Evolutionary conservation across 148 eudicot species (phyloP), one percentile per base, ranked within the genome.

Genomic region (Tetragonia tetragonoides): DNA sequence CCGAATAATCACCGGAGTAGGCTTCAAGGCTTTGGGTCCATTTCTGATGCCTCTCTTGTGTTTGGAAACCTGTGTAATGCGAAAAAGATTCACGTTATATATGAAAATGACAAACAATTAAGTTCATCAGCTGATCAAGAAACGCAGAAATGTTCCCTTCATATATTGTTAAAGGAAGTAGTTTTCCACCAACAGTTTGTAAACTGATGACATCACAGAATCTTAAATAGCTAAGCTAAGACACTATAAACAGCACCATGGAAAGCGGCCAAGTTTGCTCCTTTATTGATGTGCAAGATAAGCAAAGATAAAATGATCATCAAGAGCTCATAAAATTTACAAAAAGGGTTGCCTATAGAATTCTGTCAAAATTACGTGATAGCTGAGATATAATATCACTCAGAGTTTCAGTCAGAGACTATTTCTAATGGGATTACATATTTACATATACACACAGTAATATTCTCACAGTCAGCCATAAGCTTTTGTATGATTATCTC

Each of bases 11-110:
- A 94, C 98, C 5, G 95, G 97, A 75, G 75, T 81, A 57, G 98
- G 98, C 83, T 94, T 94, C 86, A 94, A 78, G 72, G 97, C 97
- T 83, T 88, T 94, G 10, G 98, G 98, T 56, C 97, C 98, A 88
- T 93, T 93, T 77, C 98, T 89, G 54, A 94, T 90, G 72, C 97
- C 95, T 75, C 88, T 87, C 86, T 86, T 94, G 86, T 88, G 90
- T 4, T 75, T 85, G 61, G 95, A 84, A 82, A 81, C 78, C 97
- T 94, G 90, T 81, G 80, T 5, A 46, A 83, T 44, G 73, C 42
- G 63, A 46, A 74, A 65, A 69, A 41, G 10, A 70, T 62, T 57
- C 44, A 64, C 28, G 37, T 41, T 12, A 61, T 20, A 18, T 53
- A 38, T 51, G 10, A 23, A 0, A 7, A 9, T 7, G 34, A 62